Evolutionary conservation across 305 asterid species (phyloP), one percentile per base, ranked within the genome.

Genomic region (Fraxinus sp.): DNA sequence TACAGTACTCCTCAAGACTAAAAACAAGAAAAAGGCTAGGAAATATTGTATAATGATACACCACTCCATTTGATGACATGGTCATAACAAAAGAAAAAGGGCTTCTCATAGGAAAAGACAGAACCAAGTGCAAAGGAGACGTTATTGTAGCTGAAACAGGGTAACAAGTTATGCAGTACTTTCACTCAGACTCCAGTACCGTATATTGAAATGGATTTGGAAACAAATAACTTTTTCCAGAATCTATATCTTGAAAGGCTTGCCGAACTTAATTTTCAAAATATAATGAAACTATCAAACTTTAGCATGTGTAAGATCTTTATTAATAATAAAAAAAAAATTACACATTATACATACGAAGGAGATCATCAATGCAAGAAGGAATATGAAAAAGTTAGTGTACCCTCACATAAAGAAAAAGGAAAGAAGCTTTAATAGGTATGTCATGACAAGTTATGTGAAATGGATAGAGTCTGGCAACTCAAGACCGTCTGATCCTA

Each of bases 121-220:
- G 66, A 81, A 66, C 30, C n/a, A 13, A 68, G 37, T 68, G 37
- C 36, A 68, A 68, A 68, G 37, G 74, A 68, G 74, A 28, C 20
- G n/a, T 68, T 68, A 68, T 68, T 24, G 24, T 24, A 22, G 72
- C 72, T 64, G 33, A 68, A 28, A 68, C 32, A 26, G 5, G 74
- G 74, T 68, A 28, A 26, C 18, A 68, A 68, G 37, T 26, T 66
- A 28, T 5, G 74, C 74, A 28, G 36, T 28, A 30, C n/a, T 68
- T 24, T 11, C 44, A 78, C 78, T 74, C 79, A 3, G 76, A 78
- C 52, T 70, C 80, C 70, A 75, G 78, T 59, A 66, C 66, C 59
- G n/a, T 55, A 46, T 28, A 68, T 68, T 16, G 9, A 16, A 46
- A 68, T 30, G 37, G 16, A 68, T 37, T 24, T 70, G 81, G 77